Conservation (phyloP, 2,329 filamentous ascomycete species). For the Coniosporium uncinatum region DNA sequence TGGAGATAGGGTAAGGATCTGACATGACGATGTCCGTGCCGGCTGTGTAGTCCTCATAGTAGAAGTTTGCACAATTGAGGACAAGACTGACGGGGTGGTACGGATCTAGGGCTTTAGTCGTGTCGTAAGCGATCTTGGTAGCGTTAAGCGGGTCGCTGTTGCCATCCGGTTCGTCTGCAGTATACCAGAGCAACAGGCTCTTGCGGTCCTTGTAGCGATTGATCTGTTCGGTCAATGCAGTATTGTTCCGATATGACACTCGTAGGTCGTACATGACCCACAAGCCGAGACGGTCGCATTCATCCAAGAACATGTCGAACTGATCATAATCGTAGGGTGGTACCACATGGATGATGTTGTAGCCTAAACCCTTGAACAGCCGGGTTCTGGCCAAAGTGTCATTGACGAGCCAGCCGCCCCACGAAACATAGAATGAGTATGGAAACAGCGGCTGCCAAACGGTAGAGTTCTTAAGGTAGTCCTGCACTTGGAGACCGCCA, state of each 20-base stretch:
- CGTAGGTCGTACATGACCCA: slow-evolving; percentile 43
- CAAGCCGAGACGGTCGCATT: slow-evolving; percentile 34
- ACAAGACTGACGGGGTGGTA: slow-evolving; percentile 56
- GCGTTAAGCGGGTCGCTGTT: slow-evolving; percentile 47
- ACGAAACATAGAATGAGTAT: slow-evolving; percentile 37
- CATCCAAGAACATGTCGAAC: slow-evolving; percentile 32
- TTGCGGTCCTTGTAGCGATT: slow-evolving; percentile 23
- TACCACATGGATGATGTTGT: slow-evolving; percentile 40
- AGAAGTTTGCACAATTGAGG: slow-evolving; percentile 58
- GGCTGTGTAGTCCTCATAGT: slow-evolving; percentile 47
- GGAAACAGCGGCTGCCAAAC: slow-evolving; percentile 35
- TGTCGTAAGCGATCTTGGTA: slow-evolving; percentile 30
- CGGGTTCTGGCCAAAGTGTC: slow-evolving; percentile 25
- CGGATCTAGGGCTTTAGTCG: slow-evolving; percentile 46
- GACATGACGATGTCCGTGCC: slow-evolving; percentile 55
- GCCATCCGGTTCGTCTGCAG: slow-evolving; percentile 50
- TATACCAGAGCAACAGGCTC: slow-evolving; percentile 39
- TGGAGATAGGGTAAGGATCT: slow-evolving; percentile 54
- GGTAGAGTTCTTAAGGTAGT: slow-evolving; percentile 13
- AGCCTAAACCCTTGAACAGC: slow-evolving; percentile 33
- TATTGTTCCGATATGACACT: slow-evolving; percentile 30
- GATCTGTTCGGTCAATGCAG: slow-evolving; percentile 28
- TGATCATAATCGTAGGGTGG: slow-evolving; percentile 25
- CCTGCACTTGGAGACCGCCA: slow-evolving; percentile 35
- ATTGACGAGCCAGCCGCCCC: slow-evolving; percentile 27